Evolutionary conservation across 140 eudicot genomes (phyloP).

Genomic region (Bidens hawaiensis): DNA sequence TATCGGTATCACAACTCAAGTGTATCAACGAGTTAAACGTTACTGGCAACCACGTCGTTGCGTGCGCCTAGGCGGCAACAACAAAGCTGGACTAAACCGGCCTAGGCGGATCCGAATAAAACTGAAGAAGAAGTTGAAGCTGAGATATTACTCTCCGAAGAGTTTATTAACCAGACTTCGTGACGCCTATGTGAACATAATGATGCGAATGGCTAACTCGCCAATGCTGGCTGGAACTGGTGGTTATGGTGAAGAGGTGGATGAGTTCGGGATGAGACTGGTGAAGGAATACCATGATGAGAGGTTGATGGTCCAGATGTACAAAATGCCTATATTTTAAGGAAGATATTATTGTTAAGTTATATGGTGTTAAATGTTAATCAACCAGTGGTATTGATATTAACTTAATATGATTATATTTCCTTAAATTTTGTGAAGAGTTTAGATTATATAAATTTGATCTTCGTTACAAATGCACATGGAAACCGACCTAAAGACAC

Average conservation of each 20-base stretch:
- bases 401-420: too few relatives aligned
- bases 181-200: slow-evolving; percentile 64
- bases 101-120: slow-evolving; percentile 46
- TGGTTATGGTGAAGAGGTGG: slow-evolving; percentile 37
- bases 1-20: slow-evolving; percentile 37
- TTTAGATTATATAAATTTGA: too few relatives aligned
- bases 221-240: slow-evolving; percentile 18
- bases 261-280: slow-evolving; percentile 37
- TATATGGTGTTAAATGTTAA: too few relatives aligned
- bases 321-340: too few relatives aligned
- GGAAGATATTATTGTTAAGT: too few relatives aligned
- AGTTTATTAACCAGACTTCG: slow-evolving; percentile 48
- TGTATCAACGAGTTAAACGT: slow-evolving; percentile 45
- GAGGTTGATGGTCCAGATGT: slow-evolving; percentile 33
- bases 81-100: slow-evolving; percentile 14
- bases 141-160: slow-evolving; percentile 48
- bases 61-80: slow-evolving; percentile 30
- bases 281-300: slow-evolving; percentile 81
- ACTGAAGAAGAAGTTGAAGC: slow-evolving; percentile 32
- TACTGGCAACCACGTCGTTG: slow-evolving; percentile 62
- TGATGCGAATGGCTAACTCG: slow-evolving; percentile 55
- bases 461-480: too few relatives aligned
- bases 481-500: too few relatives aligned
- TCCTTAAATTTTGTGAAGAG: too few relatives aligned
- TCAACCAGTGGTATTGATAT: too few relatives aligned